A percentile compares a stretch with the other conserved stretches of the same genome.
Evolutionary conservation across 345 rosid genomes (phyloP).

Genomic region (Firmiana major): DNA sequence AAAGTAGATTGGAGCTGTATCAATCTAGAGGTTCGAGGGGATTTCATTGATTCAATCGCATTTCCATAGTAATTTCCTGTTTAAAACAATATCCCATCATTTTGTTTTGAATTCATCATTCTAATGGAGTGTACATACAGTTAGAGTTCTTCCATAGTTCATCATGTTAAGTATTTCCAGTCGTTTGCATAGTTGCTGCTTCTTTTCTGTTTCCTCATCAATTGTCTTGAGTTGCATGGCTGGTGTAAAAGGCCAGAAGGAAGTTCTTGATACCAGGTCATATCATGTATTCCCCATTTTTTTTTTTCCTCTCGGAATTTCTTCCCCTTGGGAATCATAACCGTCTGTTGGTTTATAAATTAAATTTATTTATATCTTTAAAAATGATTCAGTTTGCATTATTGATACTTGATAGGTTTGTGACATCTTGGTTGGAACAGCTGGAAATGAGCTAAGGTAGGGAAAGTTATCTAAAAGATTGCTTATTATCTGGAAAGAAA

Average conservation of each 20-base stretch:
- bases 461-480: neutral
- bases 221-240: neutral
- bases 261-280: neutral
- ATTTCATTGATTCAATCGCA: constrained; percentile 31
- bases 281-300: neutral
- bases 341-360: neutral
- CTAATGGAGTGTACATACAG: constrained; percentile 33
- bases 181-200: neutral
- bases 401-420: neutral
- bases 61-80: neutral
- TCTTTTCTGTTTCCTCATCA: neutral
- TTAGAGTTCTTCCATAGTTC: constrained; percentile 6
- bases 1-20: constrained; percentile 73
- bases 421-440: neutral
- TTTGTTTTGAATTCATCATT: constrained; percentile 11
- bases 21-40: constrained; percentile 84
- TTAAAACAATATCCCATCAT: constrained; percentile 9
- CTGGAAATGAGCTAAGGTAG: neutral
- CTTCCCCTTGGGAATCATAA: neutral
- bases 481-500: neutral
- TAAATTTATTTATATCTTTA: neutral
- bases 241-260: neutral
- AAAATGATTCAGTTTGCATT: neutral
- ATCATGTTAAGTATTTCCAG: constrained; percentile 12
- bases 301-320: neutral